phyloP scores from a whole-genome alignment of 2,329 filamentous ascomycete genomes.

The Ramichloridium luteum region DNA sequence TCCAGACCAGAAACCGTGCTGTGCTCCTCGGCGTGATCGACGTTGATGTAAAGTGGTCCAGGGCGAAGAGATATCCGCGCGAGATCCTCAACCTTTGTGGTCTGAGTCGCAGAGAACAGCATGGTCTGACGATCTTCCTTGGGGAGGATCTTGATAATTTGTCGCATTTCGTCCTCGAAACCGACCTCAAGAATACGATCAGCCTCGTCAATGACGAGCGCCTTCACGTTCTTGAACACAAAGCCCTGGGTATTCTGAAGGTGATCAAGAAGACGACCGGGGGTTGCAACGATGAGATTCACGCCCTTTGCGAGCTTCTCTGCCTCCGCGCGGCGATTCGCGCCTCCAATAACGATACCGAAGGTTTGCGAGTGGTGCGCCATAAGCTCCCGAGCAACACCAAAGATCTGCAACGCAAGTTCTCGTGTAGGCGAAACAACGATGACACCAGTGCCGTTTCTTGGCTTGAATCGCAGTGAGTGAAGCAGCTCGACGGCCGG shows the following conservation, averaged over 20 bases:
- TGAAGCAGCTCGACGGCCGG: conserved; percentile 89
- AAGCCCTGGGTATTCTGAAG: conserved; percentile 85
- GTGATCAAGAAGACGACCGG: conserved; percentile 84
- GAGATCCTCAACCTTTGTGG: conserved; percentile 94
- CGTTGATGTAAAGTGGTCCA: conserved; percentile 92
- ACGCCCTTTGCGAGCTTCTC: conserved; percentile 92
- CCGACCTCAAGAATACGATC: conserved; percentile 94
- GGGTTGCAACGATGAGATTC: conserved; percentile 87
- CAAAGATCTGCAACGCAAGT: conserved; percentile 89
- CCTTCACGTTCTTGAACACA: conserved; percentile 82
- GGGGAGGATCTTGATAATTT: conserved; percentile 89
- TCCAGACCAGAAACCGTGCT: conserved; percentile 88
- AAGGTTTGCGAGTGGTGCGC: conserved; percentile 87
- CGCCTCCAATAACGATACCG: conserved; percentile 91
- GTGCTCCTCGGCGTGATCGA: conserved; percentile 78
- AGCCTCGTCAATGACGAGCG: conserved; percentile 89
- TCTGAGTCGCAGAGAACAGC: conserved; percentile 98
- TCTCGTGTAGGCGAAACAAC: conserved; percentile 89
- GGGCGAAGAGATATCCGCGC: conserved; percentile 84
- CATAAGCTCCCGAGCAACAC: conserved; percentile 87
- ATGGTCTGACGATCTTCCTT: conserved; percentile 82
- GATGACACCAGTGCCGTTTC: conserved; percentile 84
- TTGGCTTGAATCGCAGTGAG: conserved; percentile 82
- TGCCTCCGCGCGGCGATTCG: conserved; percentile 78
- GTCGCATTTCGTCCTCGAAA: conserved; percentile 96